Evolutionary conservation across 75 land plant species (phyloP).

Genomic region (Sequoia sempervirens): DNA sequence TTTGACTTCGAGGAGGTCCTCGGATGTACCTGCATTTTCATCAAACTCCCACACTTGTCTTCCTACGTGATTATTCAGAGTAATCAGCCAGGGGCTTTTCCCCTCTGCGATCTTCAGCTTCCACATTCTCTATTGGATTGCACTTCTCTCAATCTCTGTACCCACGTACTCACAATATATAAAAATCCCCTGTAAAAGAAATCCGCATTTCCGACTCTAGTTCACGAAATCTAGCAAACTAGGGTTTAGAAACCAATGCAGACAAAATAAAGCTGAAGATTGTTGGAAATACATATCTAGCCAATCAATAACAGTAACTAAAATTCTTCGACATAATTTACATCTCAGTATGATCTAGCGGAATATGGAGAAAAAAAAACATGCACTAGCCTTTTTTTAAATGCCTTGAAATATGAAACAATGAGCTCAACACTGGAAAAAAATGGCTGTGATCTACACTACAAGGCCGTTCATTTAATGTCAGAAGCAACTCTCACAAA

Average conservation of each 20-base stretch:
- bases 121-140: slow-evolving; percentile 64
- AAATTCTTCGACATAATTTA: neutral
- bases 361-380: too few species aligned
- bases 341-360: too few species aligned
- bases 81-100: slow-evolving; percentile 52
- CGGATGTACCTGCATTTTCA: slow-evolving; percentile 38
- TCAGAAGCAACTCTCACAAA: too few species aligned
- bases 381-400: too few species aligned
- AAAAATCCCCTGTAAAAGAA: neutral
- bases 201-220: neutral
- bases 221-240: neutral
- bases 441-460: too few species aligned
- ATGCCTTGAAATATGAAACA: too few species aligned
- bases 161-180: neutral
- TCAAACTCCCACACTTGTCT: slow-evolving; percentile 85
- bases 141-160: neutral
- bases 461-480: too few species aligned
- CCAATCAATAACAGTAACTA: neutral
- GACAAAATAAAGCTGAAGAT: neutral
- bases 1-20: slow-evolving; percentile 53
- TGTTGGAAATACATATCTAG: neutral
- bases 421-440: too few species aligned
- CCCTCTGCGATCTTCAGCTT: slow-evolving; percentile 69
- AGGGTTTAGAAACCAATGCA: neutral
- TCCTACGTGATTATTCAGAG: slow-evolving; percentile 52